Conservation (phyloP, 148 eudicot genomes). For the Fagopyrum esculentum region DNA sequence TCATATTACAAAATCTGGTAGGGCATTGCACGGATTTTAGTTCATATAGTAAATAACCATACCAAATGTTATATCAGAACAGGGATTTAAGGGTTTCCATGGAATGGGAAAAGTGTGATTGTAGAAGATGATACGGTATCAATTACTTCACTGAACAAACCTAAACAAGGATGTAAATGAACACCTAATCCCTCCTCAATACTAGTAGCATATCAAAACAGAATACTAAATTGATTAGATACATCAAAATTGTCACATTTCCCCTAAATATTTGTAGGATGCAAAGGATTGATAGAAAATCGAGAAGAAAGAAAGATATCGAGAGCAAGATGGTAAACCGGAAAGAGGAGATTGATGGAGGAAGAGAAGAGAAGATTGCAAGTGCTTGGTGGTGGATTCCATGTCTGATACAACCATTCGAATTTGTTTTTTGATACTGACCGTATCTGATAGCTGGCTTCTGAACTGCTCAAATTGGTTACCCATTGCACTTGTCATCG, state of each 20-base stretch:
- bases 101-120: neutral
- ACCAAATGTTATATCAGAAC: neutral
- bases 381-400: slow-evolving; percentile 15
- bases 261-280: neutral
- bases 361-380: slow-evolving; percentile 18
- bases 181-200: neutral
- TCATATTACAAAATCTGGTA: neutral
- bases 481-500: neutral
- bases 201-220: too few relatives aligned
- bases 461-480: slow-evolving; percentile 13
- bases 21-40: neutral
- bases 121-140: neutral
- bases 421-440: slow-evolving; percentile 14
- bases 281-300: neutral
- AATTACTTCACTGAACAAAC: neutral
- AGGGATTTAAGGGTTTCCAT: neutral
- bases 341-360: slow-evolving; percentile 16
- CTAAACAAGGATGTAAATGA: neutral
- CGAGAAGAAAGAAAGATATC: neutral
- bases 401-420: slow-evolving; percentile 13
- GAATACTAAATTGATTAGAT: neutral
- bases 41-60: neutral
- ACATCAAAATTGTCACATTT: neutral
- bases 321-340: neutral
- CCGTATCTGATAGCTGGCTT: slow-evolving; percentile 1